phyloP scores from a whole-genome alignment of 1,139 yeast genomes.

The Debaryomyces nepalensis region DNA sequence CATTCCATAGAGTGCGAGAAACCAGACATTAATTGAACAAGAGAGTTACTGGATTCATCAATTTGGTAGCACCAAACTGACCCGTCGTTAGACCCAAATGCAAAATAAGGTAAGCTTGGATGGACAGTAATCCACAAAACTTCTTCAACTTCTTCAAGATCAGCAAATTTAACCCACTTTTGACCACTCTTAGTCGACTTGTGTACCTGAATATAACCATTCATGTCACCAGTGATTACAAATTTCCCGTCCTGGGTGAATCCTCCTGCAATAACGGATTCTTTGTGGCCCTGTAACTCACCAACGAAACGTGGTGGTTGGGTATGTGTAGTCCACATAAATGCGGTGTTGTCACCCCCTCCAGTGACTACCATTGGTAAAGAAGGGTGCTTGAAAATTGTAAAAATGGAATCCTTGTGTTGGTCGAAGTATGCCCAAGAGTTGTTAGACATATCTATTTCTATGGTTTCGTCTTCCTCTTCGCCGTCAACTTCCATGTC shows the following conservation, averaged over 20 bases:
- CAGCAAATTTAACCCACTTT: constrained; percentile 73
- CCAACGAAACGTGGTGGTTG: constrained; percentile 81
- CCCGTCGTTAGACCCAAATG: constrained; percentile 94
- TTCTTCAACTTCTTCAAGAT: constrained; percentile 85
- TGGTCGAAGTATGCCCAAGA: constrained; percentile 87
- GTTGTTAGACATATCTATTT: constrained; percentile 80
- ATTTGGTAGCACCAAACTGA: constrained; percentile 93
- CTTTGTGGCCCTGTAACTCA: constrained; percentile 78
- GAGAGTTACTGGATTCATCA: constrained; percentile 54
- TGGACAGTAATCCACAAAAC: constrained; percentile 76
- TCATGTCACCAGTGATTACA: constrained; percentile 92
- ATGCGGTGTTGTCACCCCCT: constrained; percentile 92
- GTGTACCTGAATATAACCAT: constrained; percentile 80
- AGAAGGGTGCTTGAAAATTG: constrained; percentile 77
- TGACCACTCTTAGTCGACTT: constrained; percentile 75
- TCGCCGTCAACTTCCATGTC: constrained; percentile 36
- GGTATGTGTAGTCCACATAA: constrained; percentile 88
- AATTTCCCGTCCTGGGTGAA: constrained; percentile 83
- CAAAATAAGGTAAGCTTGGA: constrained; percentile 75
- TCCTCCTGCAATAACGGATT: constrained; percentile 82
- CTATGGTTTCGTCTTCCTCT: constrained; percentile 39
- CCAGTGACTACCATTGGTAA: constrained; percentile 78
- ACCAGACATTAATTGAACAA: constrained; percentile 78
- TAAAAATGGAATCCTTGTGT: constrained; percentile 83
- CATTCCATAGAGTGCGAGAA: constrained; percentile 80